Evolutionary conservation across 768 basidiomycete genomes (phyloP).

Genomic region (Tricholoma furcatifolium): DNA sequence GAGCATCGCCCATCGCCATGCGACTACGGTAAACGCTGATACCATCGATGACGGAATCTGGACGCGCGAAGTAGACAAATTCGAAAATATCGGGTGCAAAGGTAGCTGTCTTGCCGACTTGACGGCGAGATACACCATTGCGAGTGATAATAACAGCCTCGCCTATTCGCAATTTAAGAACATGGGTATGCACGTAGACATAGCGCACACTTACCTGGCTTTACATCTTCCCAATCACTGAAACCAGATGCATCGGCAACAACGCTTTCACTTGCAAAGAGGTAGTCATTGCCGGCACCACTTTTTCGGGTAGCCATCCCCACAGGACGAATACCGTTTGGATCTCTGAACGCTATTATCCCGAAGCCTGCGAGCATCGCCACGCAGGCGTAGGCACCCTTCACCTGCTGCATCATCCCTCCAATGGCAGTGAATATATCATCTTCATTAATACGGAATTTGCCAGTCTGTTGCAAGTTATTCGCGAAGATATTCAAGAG

Average conservation of each 20-base stretch:
- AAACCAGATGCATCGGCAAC: conserved; percentile 95
- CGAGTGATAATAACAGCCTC: conserved; percentile 97
- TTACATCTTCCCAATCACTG: conserved; percentile 89
- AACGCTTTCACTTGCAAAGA: conserved; percentile 94
- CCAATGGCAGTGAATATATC: conserved; percentile 96
- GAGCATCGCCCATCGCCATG: conserved; percentile 98
- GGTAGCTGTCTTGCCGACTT: conserved; percentile 63
- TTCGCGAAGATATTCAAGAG: conserved; percentile 97
- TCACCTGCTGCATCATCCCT: conserved; percentile 84
- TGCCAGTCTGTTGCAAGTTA: conserved; percentile 96
- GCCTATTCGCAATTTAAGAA: conserved; percentile 44
- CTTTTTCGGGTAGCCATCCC: conserved; percentile 76
- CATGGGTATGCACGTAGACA: conserved; percentile 1
- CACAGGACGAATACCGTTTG: conserved; percentile 93
- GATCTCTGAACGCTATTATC: conserved; percentile 96
- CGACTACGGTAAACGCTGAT: conserved; percentile 96
- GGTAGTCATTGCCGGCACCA: conserved; percentile 70
- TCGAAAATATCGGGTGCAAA: conserved; percentile 99
- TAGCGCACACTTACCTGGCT: conserved; percentile 58
- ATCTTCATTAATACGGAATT: conserved; percentile 99
- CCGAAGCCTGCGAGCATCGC: conserved; percentile 99
- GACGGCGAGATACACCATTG: conserved; percentile 67
- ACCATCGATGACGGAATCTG: conserved; percentile 96
- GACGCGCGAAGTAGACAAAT: conserved; percentile 97
- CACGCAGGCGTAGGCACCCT: conserved; percentile 94